Conservation (phyloP, 139 green algal genomes). For the Chlamydomonas incerta region DNA sequence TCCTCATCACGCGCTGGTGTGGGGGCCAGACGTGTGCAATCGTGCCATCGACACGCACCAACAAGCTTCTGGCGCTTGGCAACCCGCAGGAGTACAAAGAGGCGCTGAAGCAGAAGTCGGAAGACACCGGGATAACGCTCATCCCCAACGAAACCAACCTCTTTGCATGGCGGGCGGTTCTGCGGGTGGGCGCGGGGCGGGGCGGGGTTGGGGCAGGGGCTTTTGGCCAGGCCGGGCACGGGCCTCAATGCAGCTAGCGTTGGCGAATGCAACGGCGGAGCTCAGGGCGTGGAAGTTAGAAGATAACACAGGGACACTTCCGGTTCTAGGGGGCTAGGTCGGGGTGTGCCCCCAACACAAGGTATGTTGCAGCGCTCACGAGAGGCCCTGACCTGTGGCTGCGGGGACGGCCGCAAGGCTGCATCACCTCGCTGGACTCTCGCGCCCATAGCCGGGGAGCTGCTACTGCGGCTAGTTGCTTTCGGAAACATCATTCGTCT, state of each 20-base stretch:
- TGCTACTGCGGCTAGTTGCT: too few species aligned
- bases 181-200: slow-evolving; percentile 60
- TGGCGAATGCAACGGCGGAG: background rate
- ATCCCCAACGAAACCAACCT: slow-evolving; percentile 83
- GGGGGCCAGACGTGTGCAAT: background rate
- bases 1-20: too few species aligned
- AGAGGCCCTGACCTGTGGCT: too few species aligned
- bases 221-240: too few species aligned
- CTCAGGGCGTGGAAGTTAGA: background rate
- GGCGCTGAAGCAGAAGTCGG: slow-evolving; percentile 39
- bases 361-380: too few species aligned
- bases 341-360: background rate
- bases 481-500: too few species aligned
- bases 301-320: background rate
- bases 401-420: too few species aligned
- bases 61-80: too few species aligned
- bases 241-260: too few species aligned
- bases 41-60: too few species aligned
- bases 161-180: slow-evolving; percentile 74
- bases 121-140: slow-evolving; percentile 75
- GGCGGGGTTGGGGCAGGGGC: background rate
- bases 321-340: background rate
- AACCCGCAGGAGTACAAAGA: slow-evolving; percentile 87
- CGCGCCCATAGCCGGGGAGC: too few species aligned
- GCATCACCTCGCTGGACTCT: too few species aligned